Evolutionary conservation across 163 green algal species (phyloP), one percentile per base, ranked within the genome.

Genomic region (Smithsoniella earleae): DNA sequence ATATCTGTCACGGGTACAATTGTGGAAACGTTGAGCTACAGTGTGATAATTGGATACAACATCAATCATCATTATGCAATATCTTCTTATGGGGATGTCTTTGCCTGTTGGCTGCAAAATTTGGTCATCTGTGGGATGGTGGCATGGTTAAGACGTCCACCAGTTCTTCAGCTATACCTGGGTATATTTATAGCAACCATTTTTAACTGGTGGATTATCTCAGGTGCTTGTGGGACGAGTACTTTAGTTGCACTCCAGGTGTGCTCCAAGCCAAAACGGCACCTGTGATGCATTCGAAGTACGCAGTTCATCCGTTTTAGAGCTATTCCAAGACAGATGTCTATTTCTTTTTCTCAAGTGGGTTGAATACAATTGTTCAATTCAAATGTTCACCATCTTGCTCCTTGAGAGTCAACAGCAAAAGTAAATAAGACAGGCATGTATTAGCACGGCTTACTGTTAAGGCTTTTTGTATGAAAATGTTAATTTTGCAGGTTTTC

Each of bases 131-230:
- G 49, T 64, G 49, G 25, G 6, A 64, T 27, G 25, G 33, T 64
- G 31, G 49, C 49, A 27, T 64, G 33, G 25, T 64, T 2, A 25
- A 25, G 49, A 27, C 6, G 49, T 25, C 49, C 49, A 13, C 49
- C 49, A 36, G 13, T 8, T 36, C 8, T 36, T 27, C 31, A 36
- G 8, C 6, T 64, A 6, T 1, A 36, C 13, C 31, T 64, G 5
- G 31, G 25, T 13, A 18, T 6, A 10, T 6, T 64, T 6, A 25
- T 64, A 6, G 31, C 33, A 36, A 13, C 34, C 25, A 31, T 69
- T n/a, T 43, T 69, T 6, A 69, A 69, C 58, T 69, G 58, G 58
- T 69, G 58, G 58, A 40, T 69, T 6, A 69, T 69, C 25, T 43
- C 16, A 45, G 58, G 58, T 18, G n/a, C 20, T 5, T 69, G 58